Evolutionary conservation across 2,329 filamentous ascomycete species (phyloP), one percentile per base, ranked within the genome.

Genomic region (Akanthomyces dipterigenus): DNA sequence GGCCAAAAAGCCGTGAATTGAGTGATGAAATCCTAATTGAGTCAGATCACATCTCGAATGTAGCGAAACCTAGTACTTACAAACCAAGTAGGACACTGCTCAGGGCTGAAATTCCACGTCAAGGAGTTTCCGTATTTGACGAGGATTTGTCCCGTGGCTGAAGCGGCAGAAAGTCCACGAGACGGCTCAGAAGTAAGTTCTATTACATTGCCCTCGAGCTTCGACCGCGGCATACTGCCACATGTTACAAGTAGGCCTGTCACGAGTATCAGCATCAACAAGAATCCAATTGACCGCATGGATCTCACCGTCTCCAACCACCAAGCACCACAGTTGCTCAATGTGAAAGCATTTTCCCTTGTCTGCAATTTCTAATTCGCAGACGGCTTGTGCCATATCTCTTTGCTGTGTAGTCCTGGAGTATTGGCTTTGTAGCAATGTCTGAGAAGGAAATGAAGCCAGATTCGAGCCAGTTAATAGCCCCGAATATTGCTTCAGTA

Each of bases 331-430:
- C 11, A 80, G 60, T 64, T 82, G 80, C 1, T 75, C 70, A 49
- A 81, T 75, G 60, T 82, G 78, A 60, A 79, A 81, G 57, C 78
- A 81, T 20, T 74, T 66, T 1, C 70, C 72, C 11, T 69, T 64
- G 0, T 70, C 70, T 3, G 70, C 72, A 45, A 71, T 70, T 1
- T 70, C 70, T 16, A 75, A 67, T 58, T 74, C 72, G 56, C 78
- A 75, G 9, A 80, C 75, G 3, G 76, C 79, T 64, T 81, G 79
- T 28, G 74, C 68, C 76, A 80, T 75, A 43, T 81, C 79, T 56
- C 79, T 70, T 36, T 74, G 69, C 28, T 71, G 67, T 3, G 68
- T 67, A 6, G 70, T 73, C 4, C 75, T 69, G 1, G 77, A 76
- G 63, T 76, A 78, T 8, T 76, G 74, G 1, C 72, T 68, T 65